Percentiles rank a stretch among this genome's conserved stretches.
phyloP scores from a whole-genome alignment of 371 early-diverging fungal genomes.

The Gilbertella persicaria region DNA sequence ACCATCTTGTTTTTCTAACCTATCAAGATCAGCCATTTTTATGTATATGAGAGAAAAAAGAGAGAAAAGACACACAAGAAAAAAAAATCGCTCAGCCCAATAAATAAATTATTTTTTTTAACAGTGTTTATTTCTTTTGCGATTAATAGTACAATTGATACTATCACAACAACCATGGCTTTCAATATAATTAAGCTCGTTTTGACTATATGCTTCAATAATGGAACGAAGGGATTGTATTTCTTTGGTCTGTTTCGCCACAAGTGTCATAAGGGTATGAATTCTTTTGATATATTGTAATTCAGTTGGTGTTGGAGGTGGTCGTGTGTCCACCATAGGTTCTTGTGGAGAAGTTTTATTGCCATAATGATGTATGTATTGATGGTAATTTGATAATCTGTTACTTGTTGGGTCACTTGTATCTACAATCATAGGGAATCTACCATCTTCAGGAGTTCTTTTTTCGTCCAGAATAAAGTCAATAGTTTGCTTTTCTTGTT shows the following conservation, averaged over 20 bases:
- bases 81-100: not conserved
- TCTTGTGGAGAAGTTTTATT: not conserved
- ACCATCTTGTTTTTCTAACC: slow-evolving; percentile 11
- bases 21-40: slow-evolving; percentile 26
- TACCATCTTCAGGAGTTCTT: not conserved
- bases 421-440: not conserved
- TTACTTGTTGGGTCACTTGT: not conserved
- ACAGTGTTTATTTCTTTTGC: slow-evolving; percentile 19
- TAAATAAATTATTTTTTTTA: slow-evolving; percentile 2
- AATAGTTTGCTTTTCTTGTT: slow-evolving; percentile 2
- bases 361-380: not conserved
- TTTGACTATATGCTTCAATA: slow-evolving; percentile 14
- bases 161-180: slow-evolving; percentile 5
- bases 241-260: slow-evolving; percentile 22
- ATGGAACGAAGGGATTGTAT: slow-evolving; percentile 18
- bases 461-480: not conserved
- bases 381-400: not conserved
- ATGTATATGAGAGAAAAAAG: not conserved
- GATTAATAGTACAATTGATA: not conserved
- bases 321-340: not conserved
- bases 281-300: slow-evolving; percentile 26
- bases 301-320: slow-evolving; percentile 14
- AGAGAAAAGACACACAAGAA: not conserved
- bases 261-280: slow-evolving; percentile 19
- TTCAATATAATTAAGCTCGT: not conserved